phyloP scores from a whole-genome alignment of 352 stramenopile species.

The Pythium insidiosum region DNA sequence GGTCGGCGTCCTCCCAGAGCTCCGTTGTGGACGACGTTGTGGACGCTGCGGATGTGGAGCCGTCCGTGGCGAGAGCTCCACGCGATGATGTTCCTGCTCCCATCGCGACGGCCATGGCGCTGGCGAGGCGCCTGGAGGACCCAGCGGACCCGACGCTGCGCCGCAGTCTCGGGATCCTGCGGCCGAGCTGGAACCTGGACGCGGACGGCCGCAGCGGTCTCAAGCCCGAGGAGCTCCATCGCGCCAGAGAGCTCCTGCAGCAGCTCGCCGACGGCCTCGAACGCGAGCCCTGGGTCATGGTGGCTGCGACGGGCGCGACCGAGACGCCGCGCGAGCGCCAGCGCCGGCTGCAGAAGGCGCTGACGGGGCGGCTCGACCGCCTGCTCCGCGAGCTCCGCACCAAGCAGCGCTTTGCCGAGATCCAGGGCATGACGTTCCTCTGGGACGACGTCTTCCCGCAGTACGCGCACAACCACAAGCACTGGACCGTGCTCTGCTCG shows the following conservation, averaged over 20 bases:
- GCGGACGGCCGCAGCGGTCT: too few relatives aligned
- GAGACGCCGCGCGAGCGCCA: constrained; percentile 1
- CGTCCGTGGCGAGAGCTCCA: too few relatives aligned
- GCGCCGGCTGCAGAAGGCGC: constrained; percentile 2
- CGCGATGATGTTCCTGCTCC: constrained; percentile 12
- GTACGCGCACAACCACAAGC: constrained; percentile 12
- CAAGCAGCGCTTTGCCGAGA: constrained; percentile 9
- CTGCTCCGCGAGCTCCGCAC: constrained; percentile 10
- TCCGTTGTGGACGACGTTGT: too few relatives aligned
- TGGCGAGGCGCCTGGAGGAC: constrained; percentile 14
- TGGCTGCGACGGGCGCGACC: not conserved
- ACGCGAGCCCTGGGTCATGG: not conserved
- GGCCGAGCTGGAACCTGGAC: constrained; percentile 13
- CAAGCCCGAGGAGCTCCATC: too few relatives aligned
- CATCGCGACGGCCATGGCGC: constrained; percentile 18
- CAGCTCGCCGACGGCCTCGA: not conserved
- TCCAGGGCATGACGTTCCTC: constrained; percentile 19
- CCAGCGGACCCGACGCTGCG: constrained; percentile 6
- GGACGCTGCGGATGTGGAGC: too few relatives aligned
- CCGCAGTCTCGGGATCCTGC: constrained; percentile 4
- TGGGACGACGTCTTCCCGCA: constrained; percentile 20
- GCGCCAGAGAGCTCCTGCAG: constrained; percentile 10
- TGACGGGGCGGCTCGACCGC: constrained; percentile 10
- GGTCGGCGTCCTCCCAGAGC: too few relatives aligned
- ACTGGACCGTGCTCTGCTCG: constrained; percentile 16